phyloP scores from a whole-genome alignment of 805 yeast species.

The Candida montana region DNA sequence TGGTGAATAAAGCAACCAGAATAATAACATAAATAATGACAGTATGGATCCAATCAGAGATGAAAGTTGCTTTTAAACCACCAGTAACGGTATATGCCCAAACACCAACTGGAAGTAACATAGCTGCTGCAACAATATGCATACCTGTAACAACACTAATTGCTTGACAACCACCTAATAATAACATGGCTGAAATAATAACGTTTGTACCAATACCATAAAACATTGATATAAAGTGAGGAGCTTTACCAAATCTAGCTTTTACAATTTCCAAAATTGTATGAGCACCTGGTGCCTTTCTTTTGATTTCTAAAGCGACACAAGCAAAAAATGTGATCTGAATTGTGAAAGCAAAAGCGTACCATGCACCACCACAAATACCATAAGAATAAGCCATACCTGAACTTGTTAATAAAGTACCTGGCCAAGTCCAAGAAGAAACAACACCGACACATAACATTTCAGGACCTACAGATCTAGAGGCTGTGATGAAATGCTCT shows the following conservation, averaged over 20 bases:
- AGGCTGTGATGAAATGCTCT: conserved; percentile 35
- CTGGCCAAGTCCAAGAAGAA: conserved; percentile 44
- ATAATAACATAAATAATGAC: conserved; percentile 38
- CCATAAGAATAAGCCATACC: conserved; percentile 38
- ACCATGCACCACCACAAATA: conserved; percentile 34
- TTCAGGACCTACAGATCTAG: conserved; percentile 37
- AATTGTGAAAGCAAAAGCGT: conserved; percentile 27
- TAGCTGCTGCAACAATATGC: conserved; percentile 40
- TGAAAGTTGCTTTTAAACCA: conserved; percentile 46
- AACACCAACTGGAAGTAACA: conserved; percentile 42
- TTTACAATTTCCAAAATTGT: conserved; percentile 35
- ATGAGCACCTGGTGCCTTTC: conserved; percentile 38
- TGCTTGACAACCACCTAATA: conserved; percentile 41
- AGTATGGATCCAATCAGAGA: conserved; percentile 48
- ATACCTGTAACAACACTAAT: conserved; percentile 38
- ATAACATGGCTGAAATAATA: conserved; percentile 32
- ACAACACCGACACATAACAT: conserved; percentile 40
- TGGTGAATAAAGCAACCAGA: conserved; percentile 28
- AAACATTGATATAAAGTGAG: conserved; percentile 32
- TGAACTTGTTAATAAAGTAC: conserved; percentile 31
- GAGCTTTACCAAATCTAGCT: conserved; percentile 32
- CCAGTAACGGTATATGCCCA: conserved; percentile 44
- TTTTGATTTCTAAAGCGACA: conserved; percentile 35
- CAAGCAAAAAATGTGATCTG: conserved; percentile 34
- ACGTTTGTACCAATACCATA: conserved; percentile 35